Evolutionary conservation across 2,329 filamentous ascomycete species (phyloP), one percentile per base, ranked within the genome.

Genomic region (Fusarium palustre): DNA sequence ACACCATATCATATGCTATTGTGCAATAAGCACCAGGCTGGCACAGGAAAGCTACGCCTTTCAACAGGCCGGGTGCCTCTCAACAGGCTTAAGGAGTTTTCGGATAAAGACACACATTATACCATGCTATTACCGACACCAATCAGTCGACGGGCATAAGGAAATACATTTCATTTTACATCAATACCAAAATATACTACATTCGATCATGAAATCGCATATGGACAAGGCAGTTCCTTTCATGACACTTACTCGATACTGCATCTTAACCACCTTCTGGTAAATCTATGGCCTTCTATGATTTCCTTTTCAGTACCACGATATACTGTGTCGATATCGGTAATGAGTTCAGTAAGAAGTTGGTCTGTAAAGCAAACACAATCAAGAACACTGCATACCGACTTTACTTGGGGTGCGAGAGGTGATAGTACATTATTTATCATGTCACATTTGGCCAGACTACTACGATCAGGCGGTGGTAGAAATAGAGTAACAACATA

Each of bases 21-120:
- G 55, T 63, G 56, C 55, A 64, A 56, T 60, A 49, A 50, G 64
- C 65, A 57, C 60, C 59, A 63, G 54, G 55, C 66, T 69, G 58
- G 57, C 64, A 57, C 53, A 66, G 62, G 72, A 66, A 66, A 71
- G 47, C 69, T 63, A 69, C 59, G 65, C 71, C 68, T 75, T 75
- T 75, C 73, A 75, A 75, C 73, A 75, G 73, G 72, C 64, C 62
- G 53, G 47, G 64, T 58, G 68, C 63, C 73, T 75, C 70, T 75
- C 73, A 75, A 75, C 73, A 75, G 73, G 72, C 64, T 66, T 55
- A 67, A 73, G 65, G 69, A 72, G 63, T 62, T 70, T 74, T 66
- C 64, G 45, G 57, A 58, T 53, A 46, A 36, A 53, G 55, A 68
- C 28, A 55, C n/a, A 38, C 30, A 64, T 22, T 56, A 60, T 64